Evolutionary conservation across 768 basidiomycete genomes (phyloP).

Genomic region (Mycena amicta): DNA sequence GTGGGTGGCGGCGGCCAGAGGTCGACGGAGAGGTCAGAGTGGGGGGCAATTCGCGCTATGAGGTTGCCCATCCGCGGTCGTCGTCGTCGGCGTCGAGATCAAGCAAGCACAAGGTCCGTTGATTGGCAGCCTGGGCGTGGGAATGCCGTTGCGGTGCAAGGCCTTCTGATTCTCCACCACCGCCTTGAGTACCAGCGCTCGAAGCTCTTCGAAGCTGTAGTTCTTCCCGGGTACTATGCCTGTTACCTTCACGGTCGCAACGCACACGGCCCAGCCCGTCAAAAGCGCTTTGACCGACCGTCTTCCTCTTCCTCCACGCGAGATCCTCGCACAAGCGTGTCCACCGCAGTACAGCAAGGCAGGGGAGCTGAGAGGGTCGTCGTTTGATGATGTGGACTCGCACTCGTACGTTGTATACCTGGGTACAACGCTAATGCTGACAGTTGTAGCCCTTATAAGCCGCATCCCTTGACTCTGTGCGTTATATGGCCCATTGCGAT

Average conservation of each 20-base stretch:
- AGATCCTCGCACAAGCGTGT: neutral
- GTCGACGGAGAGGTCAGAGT: conserved; percentile 10
- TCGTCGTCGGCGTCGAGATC: too few species aligned
- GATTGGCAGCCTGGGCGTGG: too few species aligned
- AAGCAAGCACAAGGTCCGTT: too few species aligned
- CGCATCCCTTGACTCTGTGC: neutral
- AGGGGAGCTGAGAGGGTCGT: neutral
- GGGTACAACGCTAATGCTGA: neutral
- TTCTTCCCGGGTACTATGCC: neutral
- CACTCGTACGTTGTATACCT: neutral
- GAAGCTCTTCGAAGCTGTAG: too few species aligned
- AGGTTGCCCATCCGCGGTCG: conserved; percentile 15
- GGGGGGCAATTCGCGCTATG: conserved; percentile 6
- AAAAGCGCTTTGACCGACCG: neutral
- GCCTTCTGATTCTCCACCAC: too few species aligned
- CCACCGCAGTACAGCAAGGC: neutral
- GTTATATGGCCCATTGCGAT: too few species aligned
- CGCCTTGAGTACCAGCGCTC: too few species aligned
- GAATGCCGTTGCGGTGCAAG: too few species aligned
- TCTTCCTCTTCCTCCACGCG: neutral
- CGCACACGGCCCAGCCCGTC: neutral
- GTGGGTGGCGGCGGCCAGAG: conserved; percentile 5
- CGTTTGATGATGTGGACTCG: neutral
- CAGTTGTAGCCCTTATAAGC: neutral
- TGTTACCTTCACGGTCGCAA: neutral